Evolutionary conservation across 2,329 filamentous ascomycete genomes (phyloP).

Genomic region (Phyllosticta citribraziliensis): DNA sequence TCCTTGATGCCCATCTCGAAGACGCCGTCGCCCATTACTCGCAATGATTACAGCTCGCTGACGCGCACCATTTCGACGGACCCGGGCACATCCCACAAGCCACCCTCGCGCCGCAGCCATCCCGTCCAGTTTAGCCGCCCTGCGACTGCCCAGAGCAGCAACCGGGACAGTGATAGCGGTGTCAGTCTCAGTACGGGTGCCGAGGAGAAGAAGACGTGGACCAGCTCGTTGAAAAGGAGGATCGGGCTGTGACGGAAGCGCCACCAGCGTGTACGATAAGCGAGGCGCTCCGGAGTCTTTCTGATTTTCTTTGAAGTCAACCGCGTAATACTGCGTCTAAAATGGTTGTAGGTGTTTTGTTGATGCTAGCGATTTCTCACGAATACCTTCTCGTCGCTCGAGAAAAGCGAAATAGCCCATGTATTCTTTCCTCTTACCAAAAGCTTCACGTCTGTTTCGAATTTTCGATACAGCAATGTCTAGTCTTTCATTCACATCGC

Average conservation of each 20-base stretch:
- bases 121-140: neutral
- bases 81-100: neutral
- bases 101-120: neutral
- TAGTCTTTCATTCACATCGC: neutral
- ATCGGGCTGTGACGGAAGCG: neutral
- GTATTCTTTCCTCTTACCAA: constrained; percentile 19
- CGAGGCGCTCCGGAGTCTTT: neutral
- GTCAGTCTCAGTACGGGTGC: neutral
- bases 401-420: neutral
- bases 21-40: neutral
- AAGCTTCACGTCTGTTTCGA: constrained; percentile 43
- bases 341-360: neutral
- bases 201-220: constrained; percentile 8
- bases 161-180: neutral
- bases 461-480: constrained; percentile 43
- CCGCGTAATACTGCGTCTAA: neutral
- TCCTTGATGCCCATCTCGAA: neutral
- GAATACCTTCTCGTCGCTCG: neutral
- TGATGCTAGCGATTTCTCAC: neutral
- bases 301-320: neutral
- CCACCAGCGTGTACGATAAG: neutral
- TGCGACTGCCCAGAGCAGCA: neutral
- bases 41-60: neutral
- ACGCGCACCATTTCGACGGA: neutral
- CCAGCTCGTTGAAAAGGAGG: constrained; percentile 7